These are phyloP conservation scores for Acer saccharum DNA, from an alignment of 345 rosid genomes.

Conservation along the genomic window DNA sequence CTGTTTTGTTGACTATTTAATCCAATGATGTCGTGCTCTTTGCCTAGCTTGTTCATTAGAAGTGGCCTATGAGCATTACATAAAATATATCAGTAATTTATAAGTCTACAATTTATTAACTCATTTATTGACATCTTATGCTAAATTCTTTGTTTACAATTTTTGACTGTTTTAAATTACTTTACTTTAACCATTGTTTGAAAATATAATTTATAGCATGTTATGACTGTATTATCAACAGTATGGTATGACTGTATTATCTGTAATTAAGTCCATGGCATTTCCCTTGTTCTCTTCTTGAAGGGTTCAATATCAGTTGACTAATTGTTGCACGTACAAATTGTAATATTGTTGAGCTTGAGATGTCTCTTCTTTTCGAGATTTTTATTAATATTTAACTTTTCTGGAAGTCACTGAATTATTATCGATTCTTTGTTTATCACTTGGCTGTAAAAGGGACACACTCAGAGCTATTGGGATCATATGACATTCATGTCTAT, in stretches of 20 bases:
- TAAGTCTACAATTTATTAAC: too few species aligned
- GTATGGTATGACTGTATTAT: not conserved
- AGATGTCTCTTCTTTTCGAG: not conserved
- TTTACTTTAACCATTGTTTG: not conserved
- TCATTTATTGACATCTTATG: too few species aligned
- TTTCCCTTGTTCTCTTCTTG: not conserved
- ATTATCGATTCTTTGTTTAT: constrained; percentile 5
- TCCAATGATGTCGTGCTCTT: too few species aligned
- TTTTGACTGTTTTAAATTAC: not conserved
- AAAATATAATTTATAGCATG: not conserved
- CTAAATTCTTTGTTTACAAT: too few species aligned
- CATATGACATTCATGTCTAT: constrained; percentile 64
- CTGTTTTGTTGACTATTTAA: too few species aligned
- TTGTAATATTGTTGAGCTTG: not conserved
- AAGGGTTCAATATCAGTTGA: not conserved
- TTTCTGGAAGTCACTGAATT: not conserved
- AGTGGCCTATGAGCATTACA: too few species aligned
- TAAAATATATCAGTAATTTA: too few species aligned
- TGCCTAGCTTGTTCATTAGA: too few species aligned
- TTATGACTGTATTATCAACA: not conserved
- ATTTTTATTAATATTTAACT: constrained; percentile 6
- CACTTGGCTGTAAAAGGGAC: constrained; percentile 41
- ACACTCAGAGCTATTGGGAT: constrained; percentile 54
- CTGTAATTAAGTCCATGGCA: not conserved
- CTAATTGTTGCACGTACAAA: not conserved